These are phyloP conservation scores for Phytopythium litorale DNA, from an alignment of 352 stramenopile species.

Conservation along the genomic window DNA sequence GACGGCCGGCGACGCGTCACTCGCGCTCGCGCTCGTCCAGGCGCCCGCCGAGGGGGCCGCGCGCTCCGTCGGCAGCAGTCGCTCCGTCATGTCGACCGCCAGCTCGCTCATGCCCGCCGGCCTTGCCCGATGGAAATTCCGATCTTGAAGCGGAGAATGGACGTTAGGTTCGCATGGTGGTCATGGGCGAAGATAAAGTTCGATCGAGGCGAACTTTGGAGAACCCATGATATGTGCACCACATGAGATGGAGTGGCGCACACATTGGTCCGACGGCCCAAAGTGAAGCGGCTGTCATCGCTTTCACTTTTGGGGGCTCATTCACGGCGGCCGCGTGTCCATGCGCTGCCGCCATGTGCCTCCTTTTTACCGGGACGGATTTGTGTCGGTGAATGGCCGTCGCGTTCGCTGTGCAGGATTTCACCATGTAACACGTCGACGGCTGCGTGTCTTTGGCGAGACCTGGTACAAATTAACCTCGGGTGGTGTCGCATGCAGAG, in stretches of 20 bases:
- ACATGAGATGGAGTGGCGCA: background rate
- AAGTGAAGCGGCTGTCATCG: background rate
- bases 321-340: background rate
- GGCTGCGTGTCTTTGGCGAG: too few species aligned
- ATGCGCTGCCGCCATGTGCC: background rate
- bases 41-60: slow-evolving; percentile 9
- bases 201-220: background rate
- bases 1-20: background rate
- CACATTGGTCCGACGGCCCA: background rate
- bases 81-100: slow-evolving; percentile 34
- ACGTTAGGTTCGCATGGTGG: background rate
- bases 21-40: background rate
- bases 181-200: background rate
- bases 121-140: background rate
- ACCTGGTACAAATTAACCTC: too few species aligned
- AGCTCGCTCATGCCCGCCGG: slow-evolving; percentile 6
- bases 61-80: slow-evolving; percentile 21
- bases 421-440: too few species aligned
- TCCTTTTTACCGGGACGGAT: background rate
- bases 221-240: background rate
- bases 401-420: background rate
- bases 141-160: background rate
- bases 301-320: background rate
- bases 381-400: too few species aligned
- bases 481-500: too few species aligned